phyloP scores from a whole-genome alignment of 176 grass and related monocot genomes.

The Phyllostachys edulis region DNA sequence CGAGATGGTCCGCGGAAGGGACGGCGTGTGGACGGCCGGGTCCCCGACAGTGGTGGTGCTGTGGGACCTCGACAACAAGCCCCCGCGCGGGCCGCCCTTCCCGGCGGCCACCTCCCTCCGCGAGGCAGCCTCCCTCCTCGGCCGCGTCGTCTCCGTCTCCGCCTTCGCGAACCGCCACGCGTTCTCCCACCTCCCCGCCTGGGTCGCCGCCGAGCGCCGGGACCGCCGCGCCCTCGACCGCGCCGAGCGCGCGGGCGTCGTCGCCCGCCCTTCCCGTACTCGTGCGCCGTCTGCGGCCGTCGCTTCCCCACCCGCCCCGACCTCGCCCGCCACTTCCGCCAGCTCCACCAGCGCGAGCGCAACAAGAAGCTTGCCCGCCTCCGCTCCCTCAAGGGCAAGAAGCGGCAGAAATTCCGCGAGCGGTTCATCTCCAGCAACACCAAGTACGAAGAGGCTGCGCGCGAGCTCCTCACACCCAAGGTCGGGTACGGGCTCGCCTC shows the following conservation, averaged over 20 bases:
- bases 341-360: slow-evolving; percentile 92
- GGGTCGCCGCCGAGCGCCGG: slow-evolving; percentile 69
- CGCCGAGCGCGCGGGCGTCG: slow-evolving; percentile 63
- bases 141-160: slow-evolving; percentile 69
- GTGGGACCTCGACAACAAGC: slow-evolving; percentile 98
- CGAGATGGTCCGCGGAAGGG: slow-evolving; percentile 59
- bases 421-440: slow-evolving; percentile 73
- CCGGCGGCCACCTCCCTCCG: slow-evolving; percentile 61
- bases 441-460: slow-evolving; percentile 83
- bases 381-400: slow-evolving; percentile 95
- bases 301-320: slow-evolving; percentile 80
- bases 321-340: slow-evolving; percentile 84
- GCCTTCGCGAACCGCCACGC: slow-evolving; percentile 92
- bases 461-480: slow-evolving; percentile 74
- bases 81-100: slow-evolving; percentile 71
- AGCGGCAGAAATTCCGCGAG: slow-evolving; percentile 74
- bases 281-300: slow-evolving; percentile 80
- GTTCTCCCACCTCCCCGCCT: slow-evolving; percentile 72
- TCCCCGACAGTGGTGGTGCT: slow-evolving; percentile 66
- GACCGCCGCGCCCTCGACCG: slow-evolving; percentile 58
- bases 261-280: slow-evolving; percentile 54
- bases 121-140: slow-evolving; percentile 61
- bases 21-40: slow-evolving; percentile 58
- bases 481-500: slow-evolving; percentile 73
- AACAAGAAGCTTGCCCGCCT: slow-evolving; percentile 85